Percentiles rank a stretch among this genome's conserved stretches.
These are phyloP conservation scores for Cyanidiococcus yangmingshanensis DNA, from an alignment of 23 red algal genomes.

Conservation along the genomic window DNA sequence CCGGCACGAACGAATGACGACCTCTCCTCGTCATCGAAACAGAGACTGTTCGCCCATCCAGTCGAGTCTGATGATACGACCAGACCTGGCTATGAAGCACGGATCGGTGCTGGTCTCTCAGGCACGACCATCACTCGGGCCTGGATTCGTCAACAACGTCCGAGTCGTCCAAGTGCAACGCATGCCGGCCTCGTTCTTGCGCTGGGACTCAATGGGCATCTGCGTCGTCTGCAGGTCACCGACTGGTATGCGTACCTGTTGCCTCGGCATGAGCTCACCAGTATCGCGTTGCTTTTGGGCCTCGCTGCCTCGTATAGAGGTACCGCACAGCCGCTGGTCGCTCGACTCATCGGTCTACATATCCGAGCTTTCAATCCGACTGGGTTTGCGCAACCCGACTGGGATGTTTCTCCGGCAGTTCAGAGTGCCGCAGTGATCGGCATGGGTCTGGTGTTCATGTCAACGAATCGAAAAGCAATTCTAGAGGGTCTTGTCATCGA, in stretches of 20 bases:
- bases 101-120: not conserved
- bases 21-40: not conserved
- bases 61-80: not conserved
- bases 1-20: slow-evolving; percentile 24
- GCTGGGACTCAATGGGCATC: slow-evolving; percentile 70
- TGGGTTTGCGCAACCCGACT: slow-evolving; percentile 91
- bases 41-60: not conserved
- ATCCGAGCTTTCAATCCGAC: slow-evolving; percentile 65
- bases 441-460: slow-evolving; percentile 62
- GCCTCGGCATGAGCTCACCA: slow-evolving; percentile 72
- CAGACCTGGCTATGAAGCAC: not conserved
- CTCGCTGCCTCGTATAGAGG: slow-evolving; percentile 52
- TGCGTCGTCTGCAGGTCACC: slow-evolving; percentile 56
- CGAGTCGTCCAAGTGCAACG: slow-evolving; percentile 23
- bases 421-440: slow-evolving; percentile 75
- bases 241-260: slow-evolving; percentile 89
- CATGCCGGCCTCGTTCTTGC: slow-evolving; percentile 90
- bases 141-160: slow-evolving; percentile 77
- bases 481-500: slow-evolving; percentile 70
- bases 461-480: slow-evolving; percentile 46
- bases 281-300: slow-evolving; percentile 79
- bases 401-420: slow-evolving; percentile 68
- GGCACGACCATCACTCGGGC: slow-evolving; percentile 36
- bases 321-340: slow-evolving; percentile 38
- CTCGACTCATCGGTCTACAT: slow-evolving; percentile 81